Percentiles rank a stretch among this genome's conserved stretches.
Evolutionary conservation across 2,329 filamentous ascomycete genomes (phyloP).

Genomic region (Ophiocordyceps robertsii): DNA sequence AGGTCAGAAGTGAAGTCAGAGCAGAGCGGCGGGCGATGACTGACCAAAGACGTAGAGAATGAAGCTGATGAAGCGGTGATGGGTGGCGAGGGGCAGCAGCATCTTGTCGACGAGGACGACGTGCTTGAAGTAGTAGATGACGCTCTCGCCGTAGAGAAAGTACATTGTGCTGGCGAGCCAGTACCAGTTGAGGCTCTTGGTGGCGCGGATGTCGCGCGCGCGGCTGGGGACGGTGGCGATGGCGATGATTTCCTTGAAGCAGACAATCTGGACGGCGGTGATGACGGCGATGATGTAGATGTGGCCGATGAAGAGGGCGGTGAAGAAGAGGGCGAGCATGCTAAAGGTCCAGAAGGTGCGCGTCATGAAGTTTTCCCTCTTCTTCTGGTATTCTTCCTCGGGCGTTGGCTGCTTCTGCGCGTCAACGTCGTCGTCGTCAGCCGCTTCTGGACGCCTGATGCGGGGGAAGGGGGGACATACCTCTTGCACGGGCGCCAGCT

Average conservation of each 20-base stretch:
- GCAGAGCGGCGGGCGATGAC: conserved; percentile 15
- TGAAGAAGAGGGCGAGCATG: conserved; percentile 92
- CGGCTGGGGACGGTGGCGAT: conserved; percentile 91
- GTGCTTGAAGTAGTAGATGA: conserved; percentile 99
- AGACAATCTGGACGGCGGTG: conserved; percentile 88
- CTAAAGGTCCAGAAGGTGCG: conserved; percentile 95
- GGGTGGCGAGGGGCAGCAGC: conserved; percentile 82
- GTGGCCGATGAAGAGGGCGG: conserved; percentile 85
- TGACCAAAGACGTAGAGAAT: conserved; percentile 92
- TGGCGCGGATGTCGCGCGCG: conserved; percentile 81
- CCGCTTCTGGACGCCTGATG: background rate
- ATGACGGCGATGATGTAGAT: conserved; percentile 93
- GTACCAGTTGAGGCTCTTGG: conserved; percentile 97
- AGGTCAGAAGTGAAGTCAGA: conserved; percentile 6
- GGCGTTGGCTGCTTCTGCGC: conserved; percentile 27
- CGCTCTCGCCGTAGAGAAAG: conserved; percentile 95
- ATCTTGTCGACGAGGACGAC: conserved; percentile 92
- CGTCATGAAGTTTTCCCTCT: conserved; percentile 95
- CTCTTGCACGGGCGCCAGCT: conserved; percentile 21
- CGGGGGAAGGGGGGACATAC: conserved; percentile 8
- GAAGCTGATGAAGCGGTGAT: conserved; percentile 98
- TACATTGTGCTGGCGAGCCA: conserved; percentile 99
- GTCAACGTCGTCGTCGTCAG: conserved; percentile 6
- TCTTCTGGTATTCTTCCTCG: conserved; percentile 80
- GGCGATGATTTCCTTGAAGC: conserved; percentile 98